phyloP scores from a whole-genome alignment of 495 filamentous ascomycete species.

The Penicillium malachiteum region DNA sequence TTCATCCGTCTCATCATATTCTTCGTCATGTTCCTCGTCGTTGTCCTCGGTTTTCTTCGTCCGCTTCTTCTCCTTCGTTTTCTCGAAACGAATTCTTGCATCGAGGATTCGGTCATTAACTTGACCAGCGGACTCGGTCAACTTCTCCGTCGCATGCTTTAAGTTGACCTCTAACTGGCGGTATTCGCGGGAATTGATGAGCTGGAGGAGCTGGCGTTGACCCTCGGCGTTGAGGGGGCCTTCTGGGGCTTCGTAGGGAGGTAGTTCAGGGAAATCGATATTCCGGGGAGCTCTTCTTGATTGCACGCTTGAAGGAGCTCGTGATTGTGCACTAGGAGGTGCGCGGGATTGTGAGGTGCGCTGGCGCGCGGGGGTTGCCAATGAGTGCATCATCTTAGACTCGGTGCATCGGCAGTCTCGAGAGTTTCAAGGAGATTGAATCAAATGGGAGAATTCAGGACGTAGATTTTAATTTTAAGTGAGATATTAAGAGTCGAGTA shows the following conservation, averaged over 20 bases:
- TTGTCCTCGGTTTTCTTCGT: not conserved
- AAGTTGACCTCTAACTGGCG: slow-evolving; percentile 36
- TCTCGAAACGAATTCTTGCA: slow-evolving; percentile 33
- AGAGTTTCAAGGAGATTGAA: not conserved
- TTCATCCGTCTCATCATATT: slow-evolving; percentile 9
- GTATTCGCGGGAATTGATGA: slow-evolving; percentile 33
- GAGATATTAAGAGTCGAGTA: not conserved
- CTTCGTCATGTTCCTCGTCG: slow-evolving; percentile 6
- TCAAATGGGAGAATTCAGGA: not conserved
- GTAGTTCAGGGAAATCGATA: slow-evolving; percentile 38
- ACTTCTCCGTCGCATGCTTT: slow-evolving; percentile 33
- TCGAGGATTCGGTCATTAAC: slow-evolving; percentile 46
- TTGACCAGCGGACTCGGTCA: slow-evolving; percentile 45
- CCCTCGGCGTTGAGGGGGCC: slow-evolving; percentile 44
- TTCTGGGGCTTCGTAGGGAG: slow-evolving; percentile 57
- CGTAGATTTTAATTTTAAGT: not conserved
- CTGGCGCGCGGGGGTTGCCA: slow-evolving; percentile 19
- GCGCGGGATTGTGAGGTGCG: slow-evolving; percentile 12
- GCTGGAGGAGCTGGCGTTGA: slow-evolving; percentile 31
- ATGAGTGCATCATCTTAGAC: slow-evolving; percentile 9
- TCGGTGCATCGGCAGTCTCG: not conserved
- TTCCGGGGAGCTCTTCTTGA: slow-evolving; percentile 1
- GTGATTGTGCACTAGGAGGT: not conserved
- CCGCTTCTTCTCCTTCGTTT: slow-evolving; percentile 18
- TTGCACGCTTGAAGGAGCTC: slow-evolving; percentile 16